Conservation (phyloP, 352 stramenopile genomes). For the Globisporangium nunn region DNA sequence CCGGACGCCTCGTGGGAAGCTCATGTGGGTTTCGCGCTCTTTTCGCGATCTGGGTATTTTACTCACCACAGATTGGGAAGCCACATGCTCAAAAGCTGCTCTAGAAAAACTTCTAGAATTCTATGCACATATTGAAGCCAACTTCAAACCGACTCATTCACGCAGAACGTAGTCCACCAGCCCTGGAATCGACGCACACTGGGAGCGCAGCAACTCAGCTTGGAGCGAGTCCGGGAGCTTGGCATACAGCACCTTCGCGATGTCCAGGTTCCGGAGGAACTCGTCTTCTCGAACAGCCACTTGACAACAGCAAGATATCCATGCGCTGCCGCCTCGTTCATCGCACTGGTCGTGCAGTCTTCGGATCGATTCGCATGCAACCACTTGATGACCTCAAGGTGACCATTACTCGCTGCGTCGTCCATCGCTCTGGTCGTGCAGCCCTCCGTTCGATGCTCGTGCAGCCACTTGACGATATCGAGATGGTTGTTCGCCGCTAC, state of each 20-base stretch:
- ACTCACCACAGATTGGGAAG: too few relatives aligned
- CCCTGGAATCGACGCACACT: background rate
- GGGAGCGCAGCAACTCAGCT: background rate
- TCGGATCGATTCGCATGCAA: background rate
- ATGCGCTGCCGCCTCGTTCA: background rate
- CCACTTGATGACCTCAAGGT: background rate
- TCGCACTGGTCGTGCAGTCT: background rate
- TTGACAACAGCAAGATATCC: background rate
- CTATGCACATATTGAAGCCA: too few relatives aligned
- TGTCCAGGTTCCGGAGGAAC: background rate
- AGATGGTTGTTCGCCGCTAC: background rate
- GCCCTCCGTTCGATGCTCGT: background rate
- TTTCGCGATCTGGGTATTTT: too few relatives aligned
- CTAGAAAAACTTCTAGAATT: too few relatives aligned
- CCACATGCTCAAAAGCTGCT: too few relatives aligned
- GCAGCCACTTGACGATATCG: background rate
- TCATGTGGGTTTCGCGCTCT: background rate
- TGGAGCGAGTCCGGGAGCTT: background rate
- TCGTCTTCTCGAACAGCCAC: conserved; percentile 1
- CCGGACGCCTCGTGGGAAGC: conserved; percentile 27
- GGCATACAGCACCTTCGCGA: background rate
- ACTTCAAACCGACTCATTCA: background rate
- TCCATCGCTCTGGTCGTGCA: background rate
- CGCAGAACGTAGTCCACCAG: background rate
- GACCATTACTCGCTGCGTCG: background rate